These are phyloP conservation scores for Saccharum spontaneum DNA, from an alignment of 176 grass and related monocot genomes.

Conservation along the genomic window DNA sequence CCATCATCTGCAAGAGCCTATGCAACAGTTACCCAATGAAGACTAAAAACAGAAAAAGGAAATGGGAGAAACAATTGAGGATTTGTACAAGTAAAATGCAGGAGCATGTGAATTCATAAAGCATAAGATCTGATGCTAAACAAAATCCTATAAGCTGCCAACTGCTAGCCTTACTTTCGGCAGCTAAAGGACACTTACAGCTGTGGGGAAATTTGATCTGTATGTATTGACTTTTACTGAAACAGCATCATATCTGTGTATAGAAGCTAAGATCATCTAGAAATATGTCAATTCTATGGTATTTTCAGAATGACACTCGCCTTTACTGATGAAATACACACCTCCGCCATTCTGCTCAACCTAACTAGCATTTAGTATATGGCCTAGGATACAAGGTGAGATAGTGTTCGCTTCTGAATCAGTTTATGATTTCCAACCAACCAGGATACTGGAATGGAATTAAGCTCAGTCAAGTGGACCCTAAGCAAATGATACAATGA, in stretches of 20 bases:
- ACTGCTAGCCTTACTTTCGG: background rate
- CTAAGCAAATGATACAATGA: background rate
- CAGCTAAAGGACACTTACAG: background rate
- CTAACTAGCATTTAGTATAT: background rate
- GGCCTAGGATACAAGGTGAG: background rate
- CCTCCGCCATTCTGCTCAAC: background rate
- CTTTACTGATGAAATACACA: background rate
- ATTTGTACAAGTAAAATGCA: background rate
- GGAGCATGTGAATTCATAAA: background rate
- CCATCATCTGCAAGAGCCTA: slow-evolving; percentile 60
- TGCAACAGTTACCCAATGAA: background rate
- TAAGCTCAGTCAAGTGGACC: background rate
- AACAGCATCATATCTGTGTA: background rate
- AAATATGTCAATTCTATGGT: background rate
- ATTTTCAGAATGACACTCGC: background rate
- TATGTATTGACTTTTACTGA: background rate
- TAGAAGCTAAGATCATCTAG: background rate
- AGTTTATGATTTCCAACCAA: background rate
- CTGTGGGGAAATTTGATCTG: background rate
- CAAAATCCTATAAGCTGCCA: background rate
- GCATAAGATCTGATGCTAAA: background rate
- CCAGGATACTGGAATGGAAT: background rate
- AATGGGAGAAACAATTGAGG: background rate
- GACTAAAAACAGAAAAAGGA: background rate
- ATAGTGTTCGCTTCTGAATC: background rate